Conservation (phyloP, 1,139 yeast species). For the Kurtzmaniella natalensis region DNA sequence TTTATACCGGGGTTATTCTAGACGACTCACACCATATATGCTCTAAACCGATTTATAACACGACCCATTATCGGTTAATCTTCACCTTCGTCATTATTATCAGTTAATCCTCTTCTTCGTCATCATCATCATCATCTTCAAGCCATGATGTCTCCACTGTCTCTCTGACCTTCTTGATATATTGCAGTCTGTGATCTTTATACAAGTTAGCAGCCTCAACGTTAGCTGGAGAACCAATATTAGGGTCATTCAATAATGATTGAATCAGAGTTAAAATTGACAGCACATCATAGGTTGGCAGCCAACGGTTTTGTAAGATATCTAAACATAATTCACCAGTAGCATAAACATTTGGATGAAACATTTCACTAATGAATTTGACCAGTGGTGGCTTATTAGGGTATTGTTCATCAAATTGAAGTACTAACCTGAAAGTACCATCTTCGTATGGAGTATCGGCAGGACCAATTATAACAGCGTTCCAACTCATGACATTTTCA, state of each 20-base stretch:
- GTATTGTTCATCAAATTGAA: slow-evolving; percentile 94
- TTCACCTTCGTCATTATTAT: slow-evolving; percentile 37
- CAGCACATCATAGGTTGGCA: slow-evolving; percentile 98
- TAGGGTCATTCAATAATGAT: slow-evolving; percentile 89
- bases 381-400: slow-evolving; percentile 97
- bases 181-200: slow-evolving; percentile 92
- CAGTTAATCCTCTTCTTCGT: slow-evolving; percentile 45
- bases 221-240: slow-evolving; percentile 94
- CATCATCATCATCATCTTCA: slow-evolving; percentile 57
- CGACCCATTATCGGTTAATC: too few species aligned
- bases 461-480: slow-evolving; percentile 97
- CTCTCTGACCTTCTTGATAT: slow-evolving; percentile 84
- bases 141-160: slow-evolving; percentile 91
- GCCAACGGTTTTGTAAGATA: slow-evolving; percentile 95
- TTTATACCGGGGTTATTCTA: too few species aligned
- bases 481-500: slow-evolving; percentile 96
- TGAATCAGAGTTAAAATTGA: slow-evolving; percentile 88
- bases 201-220: slow-evolving; percentile 96
- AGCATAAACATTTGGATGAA: slow-evolving; percentile 96
- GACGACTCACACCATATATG: too few species aligned
- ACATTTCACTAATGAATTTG: slow-evolving; percentile 88
- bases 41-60: too few species aligned
- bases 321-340: slow-evolving; percentile 94
- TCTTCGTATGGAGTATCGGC: slow-evolving; percentile 97
- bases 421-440: slow-evolving; percentile 83